Conservation (phyloP, 352 stramenopile species). For the Phytopythium oedochilum region DNA sequence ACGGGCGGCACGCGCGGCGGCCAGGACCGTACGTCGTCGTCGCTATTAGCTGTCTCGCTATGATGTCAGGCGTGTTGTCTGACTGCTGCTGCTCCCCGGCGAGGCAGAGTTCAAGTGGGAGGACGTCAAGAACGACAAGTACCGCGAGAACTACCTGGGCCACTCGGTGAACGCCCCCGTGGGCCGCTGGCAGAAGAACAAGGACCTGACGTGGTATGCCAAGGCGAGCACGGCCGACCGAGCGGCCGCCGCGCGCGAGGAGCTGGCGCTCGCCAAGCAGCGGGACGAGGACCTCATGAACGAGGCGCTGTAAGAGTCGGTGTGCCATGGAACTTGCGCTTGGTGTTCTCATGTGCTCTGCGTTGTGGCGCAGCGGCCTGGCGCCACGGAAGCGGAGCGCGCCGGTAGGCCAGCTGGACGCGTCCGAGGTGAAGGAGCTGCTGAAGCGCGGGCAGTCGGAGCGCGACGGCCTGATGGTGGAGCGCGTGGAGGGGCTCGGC, state of each 20-base stretch:
- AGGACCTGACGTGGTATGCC: slow-evolving; percentile 89
- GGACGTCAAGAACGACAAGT: slow-evolving; percentile 92
- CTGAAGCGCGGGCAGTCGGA: slow-evolving; percentile 73
- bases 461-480: slow-evolving; percentile 56
- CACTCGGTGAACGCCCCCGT: slow-evolving; percentile 86
- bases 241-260: slow-evolving; percentile 41
- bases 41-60: neutral
- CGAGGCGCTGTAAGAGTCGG: slow-evolving; percentile 82
- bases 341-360: too few relatives aligned
- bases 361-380: slow-evolving; percentile 40
- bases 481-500: slow-evolving; percentile 85
- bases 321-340: too few relatives aligned
- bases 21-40: slow-evolving; percentile 68
- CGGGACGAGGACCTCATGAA: slow-evolving; percentile 89
- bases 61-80: neutral
- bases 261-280: slow-evolving; percentile 73
- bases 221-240: slow-evolving; percentile 66
- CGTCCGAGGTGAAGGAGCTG: slow-evolving; percentile 83
- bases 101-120: slow-evolving; percentile 90
- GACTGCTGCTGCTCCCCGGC: neutral
- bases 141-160: slow-evolving; percentile 90
- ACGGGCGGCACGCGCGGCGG: slow-evolving; percentile 81
- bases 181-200: slow-evolving; percentile 87
- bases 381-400: slow-evolving; percentile 45
- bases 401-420: slow-evolving; percentile 47